Percentiles rank a stretch among this genome's conserved stretches.
These are phyloP conservation scores for Rosa lucieae DNA, from an alignment of 306 rosid genomes.

Conservation along the genomic window DNA sequence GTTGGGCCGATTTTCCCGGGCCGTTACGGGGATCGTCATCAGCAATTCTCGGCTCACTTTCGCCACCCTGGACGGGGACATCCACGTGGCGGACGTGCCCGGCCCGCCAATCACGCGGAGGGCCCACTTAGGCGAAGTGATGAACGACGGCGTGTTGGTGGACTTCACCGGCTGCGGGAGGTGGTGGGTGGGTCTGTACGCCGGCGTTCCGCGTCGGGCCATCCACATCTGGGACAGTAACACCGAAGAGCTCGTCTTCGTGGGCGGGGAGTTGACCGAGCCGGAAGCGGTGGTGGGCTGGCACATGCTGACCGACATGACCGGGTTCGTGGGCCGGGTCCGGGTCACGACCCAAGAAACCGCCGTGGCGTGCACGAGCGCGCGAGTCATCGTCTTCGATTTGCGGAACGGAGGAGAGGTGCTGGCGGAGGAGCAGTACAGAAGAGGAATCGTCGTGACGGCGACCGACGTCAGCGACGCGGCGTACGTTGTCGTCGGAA, in stretches of 20 bases:
- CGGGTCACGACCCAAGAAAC: slow-evolving; percentile 44
- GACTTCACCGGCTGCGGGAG: slow-evolving; percentile 57
- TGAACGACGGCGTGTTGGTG: slow-evolving; percentile 61
- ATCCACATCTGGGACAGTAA: slow-evolving; percentile 67
- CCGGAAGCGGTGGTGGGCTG: slow-evolving; percentile 71
- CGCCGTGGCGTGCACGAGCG: slow-evolving; percentile 73
- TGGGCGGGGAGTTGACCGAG: slow-evolving; percentile 68
- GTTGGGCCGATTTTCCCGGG: slow-evolving; percentile 57
- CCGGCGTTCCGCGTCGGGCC: slow-evolving; percentile 63
- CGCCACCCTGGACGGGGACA: slow-evolving; percentile 62
- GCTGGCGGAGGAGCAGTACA: slow-evolving; percentile 37
- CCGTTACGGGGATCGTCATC: slow-evolving; percentile 65
- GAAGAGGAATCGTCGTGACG: slow-evolving; percentile 40
- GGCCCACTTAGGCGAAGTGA: slow-evolving; percentile 42
- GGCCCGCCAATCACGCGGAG: slow-evolving; percentile 7
- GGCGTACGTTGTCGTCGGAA: slow-evolving; percentile 46
- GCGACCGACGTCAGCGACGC: slow-evolving; percentile 52
- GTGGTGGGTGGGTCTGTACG: slow-evolving; percentile 86
- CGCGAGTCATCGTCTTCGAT: slow-evolving; percentile 48
- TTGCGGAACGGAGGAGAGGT: slow-evolving; percentile 39
- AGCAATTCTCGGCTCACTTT: slow-evolving; percentile 24
- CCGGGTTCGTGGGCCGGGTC: slow-evolving; percentile 58
- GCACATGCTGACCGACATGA: slow-evolving; percentile 67
- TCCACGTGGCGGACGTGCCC: slow-evolving; percentile 40
- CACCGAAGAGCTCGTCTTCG: slow-evolving; percentile 37